These are phyloP conservation scores for Herpetomonas samuelpessoai DNA, from an alignment of 208 protist genomes.

Conservation along the genomic window DNA sequence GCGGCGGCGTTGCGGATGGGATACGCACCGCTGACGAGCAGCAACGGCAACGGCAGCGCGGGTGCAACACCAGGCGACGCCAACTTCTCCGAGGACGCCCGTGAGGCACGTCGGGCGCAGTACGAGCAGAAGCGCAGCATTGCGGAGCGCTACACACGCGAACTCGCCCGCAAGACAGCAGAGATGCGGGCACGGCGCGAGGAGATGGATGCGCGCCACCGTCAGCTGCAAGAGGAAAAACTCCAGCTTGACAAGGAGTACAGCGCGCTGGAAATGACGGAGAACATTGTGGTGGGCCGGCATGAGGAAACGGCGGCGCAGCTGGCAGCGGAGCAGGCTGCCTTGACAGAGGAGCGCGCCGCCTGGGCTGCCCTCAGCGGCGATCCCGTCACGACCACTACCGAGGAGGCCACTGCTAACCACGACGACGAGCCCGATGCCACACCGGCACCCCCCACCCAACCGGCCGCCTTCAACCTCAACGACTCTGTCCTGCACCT, in stretches of 20 bases:
- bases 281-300: constrained; percentile 33
- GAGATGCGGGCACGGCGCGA: constrained; percentile 9
- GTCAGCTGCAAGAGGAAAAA: constrained; percentile 19
- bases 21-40: too few relatives aligned
- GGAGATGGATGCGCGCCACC: constrained; percentile 18
- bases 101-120: constrained; percentile 8
- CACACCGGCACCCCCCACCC: too few relatives aligned
- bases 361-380: constrained; percentile 7
- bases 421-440: too few relatives aligned
- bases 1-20: too few relatives aligned
- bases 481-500: too few relatives aligned
- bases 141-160: constrained; percentile 24
- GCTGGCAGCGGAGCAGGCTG: constrained; percentile 14
- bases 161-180: constrained; percentile 19
- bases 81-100: constrained; percentile 3
- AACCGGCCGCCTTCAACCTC: too few relatives aligned
- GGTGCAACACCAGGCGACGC: too few relatives aligned
- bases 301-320: constrained; percentile 17
- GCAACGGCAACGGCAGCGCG: too few relatives aligned
- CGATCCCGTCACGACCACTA: background rate
- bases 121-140: constrained; percentile 30
- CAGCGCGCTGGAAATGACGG: constrained; percentile 30
- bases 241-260: constrained; percentile 35
- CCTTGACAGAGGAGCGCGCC: constrained; percentile 15
- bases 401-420: too few relatives aligned